These are phyloP conservation scores for Ogataea paraovalis DNA, from an alignment of 805 yeast genomes.

Conservation along the genomic window DNA sequence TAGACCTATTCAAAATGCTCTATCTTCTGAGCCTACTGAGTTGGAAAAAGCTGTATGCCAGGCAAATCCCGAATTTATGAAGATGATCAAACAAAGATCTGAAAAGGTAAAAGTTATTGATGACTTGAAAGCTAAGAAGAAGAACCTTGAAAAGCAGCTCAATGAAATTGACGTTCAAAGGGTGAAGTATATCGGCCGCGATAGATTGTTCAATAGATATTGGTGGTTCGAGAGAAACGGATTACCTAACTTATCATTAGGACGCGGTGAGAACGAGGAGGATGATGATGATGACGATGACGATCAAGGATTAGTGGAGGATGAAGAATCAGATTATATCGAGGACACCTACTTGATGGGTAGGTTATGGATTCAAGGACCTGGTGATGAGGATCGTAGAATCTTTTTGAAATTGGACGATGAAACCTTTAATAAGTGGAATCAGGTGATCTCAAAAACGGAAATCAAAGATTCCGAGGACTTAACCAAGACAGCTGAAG, in stretches of 20 bases:
- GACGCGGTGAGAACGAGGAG: slow-evolving; percentile 26
- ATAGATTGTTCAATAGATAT: slow-evolving; percentile 78
- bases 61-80: slow-evolving; percentile 39
- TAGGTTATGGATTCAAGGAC: slow-evolving; percentile 71
- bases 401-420: slow-evolving; percentile 24
- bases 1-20: slow-evolving; percentile 23
- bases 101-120: slow-evolving; percentile 39
- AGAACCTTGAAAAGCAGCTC: slow-evolving; percentile 55
- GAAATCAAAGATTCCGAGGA: slow-evolving; percentile 2
- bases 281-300: slow-evolving; percentile 36
- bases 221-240: slow-evolving; percentile 97
- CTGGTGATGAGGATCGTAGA: slow-evolving; percentile 45
- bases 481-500: too few species aligned
- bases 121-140: slow-evolving; percentile 44
- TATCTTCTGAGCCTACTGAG: slow-evolving; percentile 30
- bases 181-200: slow-evolving; percentile 72
- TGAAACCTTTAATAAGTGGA: slow-evolving; percentile 38
- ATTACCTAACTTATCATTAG: slow-evolving; percentile 42
- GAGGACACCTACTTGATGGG: slow-evolving; percentile 48
- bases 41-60: slow-evolving; percentile 37
- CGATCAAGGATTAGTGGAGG: slow-evolving; percentile 37
- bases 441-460: slow-evolving; percentile 5
- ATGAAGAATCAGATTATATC: slow-evolving; percentile 43
- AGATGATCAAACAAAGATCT: slow-evolving; percentile 42
- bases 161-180: slow-evolving; percentile 75